Evolutionary conservation across 345 rosid species (phyloP).

Genomic region (Eucalyptus polybractea): DNA sequence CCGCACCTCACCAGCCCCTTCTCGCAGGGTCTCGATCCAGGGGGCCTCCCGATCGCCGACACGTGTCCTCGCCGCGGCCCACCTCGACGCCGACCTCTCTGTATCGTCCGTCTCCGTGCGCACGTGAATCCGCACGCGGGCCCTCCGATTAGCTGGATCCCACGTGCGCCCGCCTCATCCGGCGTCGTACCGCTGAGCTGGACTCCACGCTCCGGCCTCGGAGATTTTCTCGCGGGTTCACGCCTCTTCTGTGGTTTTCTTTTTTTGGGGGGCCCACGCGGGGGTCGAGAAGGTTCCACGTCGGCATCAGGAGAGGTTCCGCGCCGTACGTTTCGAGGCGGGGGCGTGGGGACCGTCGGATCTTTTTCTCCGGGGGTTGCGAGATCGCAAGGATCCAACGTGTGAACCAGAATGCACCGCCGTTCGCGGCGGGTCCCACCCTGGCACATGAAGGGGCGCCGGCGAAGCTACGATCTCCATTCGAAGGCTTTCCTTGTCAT

Average conservation of each 20-base stretch:
- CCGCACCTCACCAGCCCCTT: not conserved
- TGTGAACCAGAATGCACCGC: conserved; percentile 15
- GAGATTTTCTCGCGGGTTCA: not conserved
- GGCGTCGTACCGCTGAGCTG: not conserved
- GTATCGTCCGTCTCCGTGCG: not conserved
- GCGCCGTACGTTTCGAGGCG: not conserved
- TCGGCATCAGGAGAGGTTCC: not conserved
- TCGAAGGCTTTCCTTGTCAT: not conserved
- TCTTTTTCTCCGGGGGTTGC: not conserved
- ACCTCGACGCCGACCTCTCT: not conserved
- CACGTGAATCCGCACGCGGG: not conserved
- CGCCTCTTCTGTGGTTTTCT: not conserved
- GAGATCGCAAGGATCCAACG: not conserved
- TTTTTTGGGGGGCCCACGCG: not conserved
- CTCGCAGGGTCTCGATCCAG: not conserved
- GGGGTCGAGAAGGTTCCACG: conserved; percentile 8
- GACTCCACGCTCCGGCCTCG: not conserved
- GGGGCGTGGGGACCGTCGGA: not conserved
- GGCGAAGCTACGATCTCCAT: not conserved
- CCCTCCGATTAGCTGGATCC: not conserved
- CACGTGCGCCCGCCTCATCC: not conserved
- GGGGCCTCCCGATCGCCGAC: not conserved
- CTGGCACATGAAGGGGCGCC: not conserved
- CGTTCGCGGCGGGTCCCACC: not conserved
- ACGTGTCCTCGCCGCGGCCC: not conserved